Conservation (phyloP, 768 basidiomycete genomes). For the Filobasidium wieringae region DNA sequence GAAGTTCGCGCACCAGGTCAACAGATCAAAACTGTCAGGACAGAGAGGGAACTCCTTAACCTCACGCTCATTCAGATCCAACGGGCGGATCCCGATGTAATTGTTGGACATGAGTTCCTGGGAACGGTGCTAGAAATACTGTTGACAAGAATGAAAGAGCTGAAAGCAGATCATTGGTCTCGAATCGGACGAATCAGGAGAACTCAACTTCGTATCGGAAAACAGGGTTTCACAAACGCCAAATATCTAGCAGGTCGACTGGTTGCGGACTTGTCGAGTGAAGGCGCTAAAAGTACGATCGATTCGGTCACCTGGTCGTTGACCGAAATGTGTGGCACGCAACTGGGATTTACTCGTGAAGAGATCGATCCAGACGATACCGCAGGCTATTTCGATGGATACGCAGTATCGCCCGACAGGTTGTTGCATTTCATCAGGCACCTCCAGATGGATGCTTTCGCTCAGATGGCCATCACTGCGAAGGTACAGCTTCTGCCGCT, state of each 20-base stretch:
- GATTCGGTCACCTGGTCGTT: slow-evolving; percentile 95
- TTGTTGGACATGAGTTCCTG: slow-evolving; percentile 88
- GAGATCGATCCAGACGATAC: slow-evolving; percentile 97
- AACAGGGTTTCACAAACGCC: slow-evolving; percentile 48
- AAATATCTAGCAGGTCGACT: slow-evolving; percentile 72
- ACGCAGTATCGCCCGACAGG: slow-evolving; percentile 58
- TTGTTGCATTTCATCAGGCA: slow-evolving; percentile 81
- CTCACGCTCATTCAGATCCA: slow-evolving; percentile 63
- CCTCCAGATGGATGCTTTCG: slow-evolving; percentile 90
- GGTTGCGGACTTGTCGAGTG: slow-evolving; percentile 84
- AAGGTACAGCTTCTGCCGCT: slow-evolving; percentile 89
- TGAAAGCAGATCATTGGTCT: slow-evolving; percentile 88
- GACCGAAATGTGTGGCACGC: slow-evolving; percentile 88
- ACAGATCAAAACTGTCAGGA: slow-evolving; percentile 57
- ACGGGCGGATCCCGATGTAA: slow-evolving; percentile 83
- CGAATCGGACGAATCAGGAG: slow-evolving; percentile 81
- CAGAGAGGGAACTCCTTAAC: slow-evolving; percentile 76
- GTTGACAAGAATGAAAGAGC: slow-evolving; percentile 76
- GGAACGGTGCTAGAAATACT: slow-evolving; percentile 82
- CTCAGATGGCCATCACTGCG: slow-evolving; percentile 89
- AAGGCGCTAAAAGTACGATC: slow-evolving; percentile 96
- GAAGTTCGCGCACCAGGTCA: slow-evolving; percentile 60
- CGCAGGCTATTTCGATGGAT: slow-evolving; percentile 74
- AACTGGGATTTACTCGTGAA: slow-evolving; percentile 71
- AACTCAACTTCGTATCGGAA: slow-evolving; percentile 51